phyloP scores from a whole-genome alignment of 2,329 filamentous ascomycete genomes.

The Aulographum hederae region DNA sequence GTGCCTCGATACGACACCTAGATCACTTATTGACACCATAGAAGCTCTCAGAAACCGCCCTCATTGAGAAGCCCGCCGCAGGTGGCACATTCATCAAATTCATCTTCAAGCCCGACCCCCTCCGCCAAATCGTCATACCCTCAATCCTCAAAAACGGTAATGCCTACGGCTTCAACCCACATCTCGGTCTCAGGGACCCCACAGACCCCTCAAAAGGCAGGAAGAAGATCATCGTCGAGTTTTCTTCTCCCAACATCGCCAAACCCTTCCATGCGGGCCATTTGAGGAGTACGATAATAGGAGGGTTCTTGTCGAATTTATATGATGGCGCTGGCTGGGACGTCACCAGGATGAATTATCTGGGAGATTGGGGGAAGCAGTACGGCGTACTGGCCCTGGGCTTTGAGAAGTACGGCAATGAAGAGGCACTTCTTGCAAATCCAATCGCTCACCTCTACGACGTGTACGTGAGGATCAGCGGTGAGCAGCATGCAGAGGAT shows the following conservation, averaged over 20 bases:
- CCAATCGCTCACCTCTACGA: conserved; percentile 71
- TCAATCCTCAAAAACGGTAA: conserved; percentile 43
- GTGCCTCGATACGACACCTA: background rate
- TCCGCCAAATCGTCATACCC: conserved; percentile 49
- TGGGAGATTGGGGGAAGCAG: conserved; percentile 66
- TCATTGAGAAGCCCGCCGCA: conserved; percentile 52
- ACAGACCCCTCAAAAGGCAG: conserved; percentile 39
- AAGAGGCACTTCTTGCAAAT: conserved; percentile 50
- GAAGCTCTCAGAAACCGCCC: conserved; percentile 55
- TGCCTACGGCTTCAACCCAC: conserved; percentile 45
- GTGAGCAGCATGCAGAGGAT: conserved; percentile 44
- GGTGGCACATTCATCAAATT: conserved; percentile 58
- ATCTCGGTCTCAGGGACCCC: conserved; percentile 41
- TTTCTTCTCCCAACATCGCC: conserved; percentile 72
- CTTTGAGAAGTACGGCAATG: conserved; percentile 56
- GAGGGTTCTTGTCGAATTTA: conserved; percentile 52
- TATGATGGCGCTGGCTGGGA: conserved; percentile 54
- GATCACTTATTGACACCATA: background rate
- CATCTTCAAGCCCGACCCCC: conserved; percentile 55
- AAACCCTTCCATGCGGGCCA: conserved; percentile 67
- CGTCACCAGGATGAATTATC: conserved; percentile 53
- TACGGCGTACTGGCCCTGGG: conserved; percentile 55
- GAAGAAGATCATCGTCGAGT: conserved; percentile 60
- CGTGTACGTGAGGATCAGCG: conserved; percentile 61
- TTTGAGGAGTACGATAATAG: conserved; percentile 59